Conservation (phyloP, 805 yeast species). For the Metschnikowia aberdeeniae region DNA sequence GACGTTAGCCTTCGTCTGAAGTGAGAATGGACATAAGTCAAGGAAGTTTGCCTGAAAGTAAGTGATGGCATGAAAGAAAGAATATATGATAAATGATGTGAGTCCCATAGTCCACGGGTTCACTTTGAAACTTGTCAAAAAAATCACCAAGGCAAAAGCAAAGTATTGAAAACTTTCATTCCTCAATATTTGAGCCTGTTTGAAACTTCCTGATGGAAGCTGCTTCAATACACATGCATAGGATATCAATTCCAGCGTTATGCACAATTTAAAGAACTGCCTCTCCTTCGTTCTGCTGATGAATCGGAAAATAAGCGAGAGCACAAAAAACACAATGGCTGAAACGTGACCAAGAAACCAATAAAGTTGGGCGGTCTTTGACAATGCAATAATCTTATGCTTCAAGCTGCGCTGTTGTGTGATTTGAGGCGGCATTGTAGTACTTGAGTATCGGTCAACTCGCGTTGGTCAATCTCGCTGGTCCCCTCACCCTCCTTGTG, state of each 20-base stretch:
- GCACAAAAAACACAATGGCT: conserved; percentile 40
- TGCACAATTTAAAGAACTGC: conserved; percentile 30
- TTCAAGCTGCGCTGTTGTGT: not conserved
- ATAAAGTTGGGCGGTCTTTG: conserved; percentile 45
- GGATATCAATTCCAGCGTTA: conserved; percentile 53
- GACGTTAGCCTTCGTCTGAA: conserved; percentile 26
- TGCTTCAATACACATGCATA: conserved; percentile 62
- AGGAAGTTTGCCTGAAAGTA: conserved; percentile 38
- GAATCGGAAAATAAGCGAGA: conserved; percentile 40
- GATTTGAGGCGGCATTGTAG: conserved; percentile 1
- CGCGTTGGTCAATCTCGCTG: not conserved
- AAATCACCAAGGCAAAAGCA: conserved; percentile 29
- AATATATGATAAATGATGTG: conserved; percentile 33
- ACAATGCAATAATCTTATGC: conserved; percentile 4
- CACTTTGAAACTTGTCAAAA: conserved; percentile 25
- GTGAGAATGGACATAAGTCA: conserved; percentile 28
- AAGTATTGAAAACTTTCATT: conserved; percentile 44
- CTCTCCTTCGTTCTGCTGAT: conserved; percentile 29
- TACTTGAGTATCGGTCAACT: not conserved
- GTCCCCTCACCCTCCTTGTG: not conserved
- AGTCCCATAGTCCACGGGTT: conserved; percentile 38
- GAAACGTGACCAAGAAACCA: conserved; percentile 65
- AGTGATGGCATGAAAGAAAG: conserved; percentile 34
- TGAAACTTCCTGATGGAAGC: conserved; percentile 24
- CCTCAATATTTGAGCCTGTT: conserved; percentile 20